Conservation (phyloP, 1,284 basidiomycete species). For the Hymenochaete sp. region DNA sequence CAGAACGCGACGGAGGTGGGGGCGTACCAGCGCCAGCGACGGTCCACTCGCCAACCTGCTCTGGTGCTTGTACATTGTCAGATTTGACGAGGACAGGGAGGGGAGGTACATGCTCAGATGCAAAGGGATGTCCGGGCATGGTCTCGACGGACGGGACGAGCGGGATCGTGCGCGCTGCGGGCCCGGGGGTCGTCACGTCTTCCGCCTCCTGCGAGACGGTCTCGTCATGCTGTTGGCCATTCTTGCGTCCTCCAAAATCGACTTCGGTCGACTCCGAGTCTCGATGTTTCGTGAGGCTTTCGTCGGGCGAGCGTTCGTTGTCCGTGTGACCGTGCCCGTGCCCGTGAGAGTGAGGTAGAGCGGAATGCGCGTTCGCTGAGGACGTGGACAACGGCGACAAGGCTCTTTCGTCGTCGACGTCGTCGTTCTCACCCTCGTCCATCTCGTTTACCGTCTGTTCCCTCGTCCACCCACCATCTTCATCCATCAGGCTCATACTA, state of each 20-base stretch:
- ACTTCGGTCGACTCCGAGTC: slow-evolving; percentile 11
- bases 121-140: too few relatives aligned
- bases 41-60: too few relatives aligned
- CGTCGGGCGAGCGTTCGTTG: too few relatives aligned
- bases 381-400: slow-evolving; percentile 11
- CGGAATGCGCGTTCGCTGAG: slow-evolving; percentile 3
- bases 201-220: slow-evolving; percentile 8
- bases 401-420: slow-evolving; percentile 1
- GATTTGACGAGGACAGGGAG: too few relatives aligned
- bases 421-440: slow-evolving; percentile 5
- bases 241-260: too few relatives aligned
- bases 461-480: slow-evolving; percentile 11
- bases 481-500: slow-evolving; percentile 25
- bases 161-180: slow-evolving; percentile 8
- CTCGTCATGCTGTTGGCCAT: slow-evolving; percentile 11
- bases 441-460: not conserved
- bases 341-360: not conserved
- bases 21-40: slow-evolving; percentile 1
- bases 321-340: too few relatives aligned
- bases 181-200: slow-evolving; percentile 15
- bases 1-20: not conserved
- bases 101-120: too few relatives aligned
- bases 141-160: not conserved
- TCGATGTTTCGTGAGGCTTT: too few relatives aligned
- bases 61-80: too few relatives aligned